Evolutionary conservation across 805 yeast genomes (phyloP).

Genomic region (Candida pseudofarinosa): DNA sequence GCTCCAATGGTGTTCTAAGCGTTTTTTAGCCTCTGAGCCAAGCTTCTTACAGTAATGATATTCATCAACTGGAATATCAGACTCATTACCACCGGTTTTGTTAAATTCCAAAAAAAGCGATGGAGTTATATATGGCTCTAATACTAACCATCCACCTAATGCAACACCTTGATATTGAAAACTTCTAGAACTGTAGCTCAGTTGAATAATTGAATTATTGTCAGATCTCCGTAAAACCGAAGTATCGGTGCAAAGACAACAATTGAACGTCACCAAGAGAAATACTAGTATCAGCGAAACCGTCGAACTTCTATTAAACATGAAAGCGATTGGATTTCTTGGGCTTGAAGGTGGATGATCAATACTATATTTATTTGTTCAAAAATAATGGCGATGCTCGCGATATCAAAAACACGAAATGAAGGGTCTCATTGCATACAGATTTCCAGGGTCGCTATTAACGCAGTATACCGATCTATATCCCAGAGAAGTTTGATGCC

Average conservation of each 20-base stretch:
- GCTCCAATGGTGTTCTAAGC: slow-evolving; percentile 52
- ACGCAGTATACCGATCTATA: no score
- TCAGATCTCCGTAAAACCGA: neutral
- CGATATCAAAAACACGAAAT: no score
- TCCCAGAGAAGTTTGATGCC: no score
- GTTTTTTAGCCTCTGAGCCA: slow-evolving; percentile 37
- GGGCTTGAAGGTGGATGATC: no score
- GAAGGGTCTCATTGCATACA: no score
- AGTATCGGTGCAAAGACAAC: neutral
- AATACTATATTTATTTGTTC: no score
- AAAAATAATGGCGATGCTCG: no score
- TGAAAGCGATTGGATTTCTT: no score
- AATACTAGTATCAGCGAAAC: neutral
- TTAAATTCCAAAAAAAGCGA: slow-evolving; percentile 47
- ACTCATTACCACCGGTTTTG: slow-evolving; percentile 17
- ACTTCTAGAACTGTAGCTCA: slow-evolving; percentile 10
- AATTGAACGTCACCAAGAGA: neutral
- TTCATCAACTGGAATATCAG: slow-evolving; percentile 54
- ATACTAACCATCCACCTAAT: slow-evolving; percentile 64
- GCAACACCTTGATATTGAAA: slow-evolving; percentile 21
- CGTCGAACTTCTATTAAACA: neutral
- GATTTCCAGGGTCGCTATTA: no score
- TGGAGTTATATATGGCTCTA: slow-evolving; percentile 71
- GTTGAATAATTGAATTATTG: slow-evolving; percentile 6
- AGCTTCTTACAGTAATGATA: slow-evolving; percentile 47